These are phyloP conservation scores for Hygrophorus pudorinus DNA, from an alignment of 768 basidiomycete species.

Conservation along the genomic window DNA sequence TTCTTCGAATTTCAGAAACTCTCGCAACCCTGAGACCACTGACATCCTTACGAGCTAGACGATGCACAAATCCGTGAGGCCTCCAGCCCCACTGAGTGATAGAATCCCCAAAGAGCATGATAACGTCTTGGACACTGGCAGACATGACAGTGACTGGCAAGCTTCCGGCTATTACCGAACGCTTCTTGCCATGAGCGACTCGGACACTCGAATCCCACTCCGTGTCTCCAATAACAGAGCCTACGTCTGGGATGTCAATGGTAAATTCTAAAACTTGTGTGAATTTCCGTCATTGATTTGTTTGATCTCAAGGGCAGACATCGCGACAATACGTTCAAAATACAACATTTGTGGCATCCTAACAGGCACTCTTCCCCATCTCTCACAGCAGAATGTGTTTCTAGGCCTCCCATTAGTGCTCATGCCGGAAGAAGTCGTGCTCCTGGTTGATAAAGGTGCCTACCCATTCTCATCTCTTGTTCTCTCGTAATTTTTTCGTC, in stretches of 20 bases:
- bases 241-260: constrained; percentile 85
- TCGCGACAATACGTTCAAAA: constrained; percentile 65
- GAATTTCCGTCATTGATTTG: neutral
- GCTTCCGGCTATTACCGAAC: neutral
- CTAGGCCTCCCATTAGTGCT: constrained; percentile 85
- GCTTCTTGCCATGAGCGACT: constrained; percentile 11
- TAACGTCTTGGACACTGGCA: constrained; percentile 46
- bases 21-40: neutral
- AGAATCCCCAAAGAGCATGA: constrained; percentile 77
- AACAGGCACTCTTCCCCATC: constrained; percentile 85
- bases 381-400: constrained; percentile 95
- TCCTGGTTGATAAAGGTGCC: constrained; percentile 74
- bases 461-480: neutral
- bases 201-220: constrained; percentile 37
- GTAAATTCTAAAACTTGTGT: constrained; percentile 24
- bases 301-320: constrained; percentile 39
- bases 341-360: constrained; percentile 81
- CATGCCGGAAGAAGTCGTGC: constrained; percentile 85
- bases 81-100: constrained; percentile 66
- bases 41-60: constrained; percentile 46
- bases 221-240: constrained; percentile 71
- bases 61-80: constrained; percentile 53
- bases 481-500: constrained; percentile 3
- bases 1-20: too few species aligned
- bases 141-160: constrained; percentile 35